A percentile compares a stretch with the other conserved stretches of the same genome.
phyloP scores from a whole-genome alignment of 1,139 yeast genomes.

The Hyphopichia fennica region DNA sequence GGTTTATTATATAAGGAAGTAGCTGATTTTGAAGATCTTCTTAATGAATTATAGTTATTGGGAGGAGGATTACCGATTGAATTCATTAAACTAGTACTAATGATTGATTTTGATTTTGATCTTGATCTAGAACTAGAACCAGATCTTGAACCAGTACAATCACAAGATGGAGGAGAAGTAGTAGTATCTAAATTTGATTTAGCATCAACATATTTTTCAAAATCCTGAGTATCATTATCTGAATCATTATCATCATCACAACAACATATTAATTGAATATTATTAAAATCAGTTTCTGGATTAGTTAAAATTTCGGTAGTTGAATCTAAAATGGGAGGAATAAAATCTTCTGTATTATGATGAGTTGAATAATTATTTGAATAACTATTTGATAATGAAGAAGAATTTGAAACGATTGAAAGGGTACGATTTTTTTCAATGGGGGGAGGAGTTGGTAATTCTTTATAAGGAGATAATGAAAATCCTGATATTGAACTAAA shows the following conservation, averaged over 20 bases:
- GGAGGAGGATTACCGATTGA: conserved; percentile 10
- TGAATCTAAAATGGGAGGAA: conserved; percentile 32
- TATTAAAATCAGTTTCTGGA: conserved; percentile 25
- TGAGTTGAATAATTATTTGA: conserved; percentile 14
- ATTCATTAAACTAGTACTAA: conserved; percentile 23
- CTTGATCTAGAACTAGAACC: conserved; percentile 6
- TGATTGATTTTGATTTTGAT: conserved; percentile 24
- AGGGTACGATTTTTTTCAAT: not conserved
- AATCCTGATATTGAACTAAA: not conserved
- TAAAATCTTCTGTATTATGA: conserved; percentile 28
- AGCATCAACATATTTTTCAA: conserved; percentile 3
- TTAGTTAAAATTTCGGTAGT: conserved; percentile 30
- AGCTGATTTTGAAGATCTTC: not conserved
- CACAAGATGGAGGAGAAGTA: conserved; percentile 2
- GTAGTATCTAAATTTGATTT: not conserved
- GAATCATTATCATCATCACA: conserved; percentile 13
- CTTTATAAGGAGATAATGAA: not conserved
- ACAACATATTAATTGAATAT: conserved; percentile 29
- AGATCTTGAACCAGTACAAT: no score
- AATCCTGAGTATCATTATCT: conserved; percentile 2
- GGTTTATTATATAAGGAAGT: not conserved
- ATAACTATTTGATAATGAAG: conserved; percentile 2
- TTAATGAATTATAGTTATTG: not conserved
- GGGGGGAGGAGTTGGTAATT: not conserved
- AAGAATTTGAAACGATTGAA: conserved; percentile 2